Conservation (phyloP, 768 basidiomycete genomes). For the Clitopilus passeckerianus region DNA sequence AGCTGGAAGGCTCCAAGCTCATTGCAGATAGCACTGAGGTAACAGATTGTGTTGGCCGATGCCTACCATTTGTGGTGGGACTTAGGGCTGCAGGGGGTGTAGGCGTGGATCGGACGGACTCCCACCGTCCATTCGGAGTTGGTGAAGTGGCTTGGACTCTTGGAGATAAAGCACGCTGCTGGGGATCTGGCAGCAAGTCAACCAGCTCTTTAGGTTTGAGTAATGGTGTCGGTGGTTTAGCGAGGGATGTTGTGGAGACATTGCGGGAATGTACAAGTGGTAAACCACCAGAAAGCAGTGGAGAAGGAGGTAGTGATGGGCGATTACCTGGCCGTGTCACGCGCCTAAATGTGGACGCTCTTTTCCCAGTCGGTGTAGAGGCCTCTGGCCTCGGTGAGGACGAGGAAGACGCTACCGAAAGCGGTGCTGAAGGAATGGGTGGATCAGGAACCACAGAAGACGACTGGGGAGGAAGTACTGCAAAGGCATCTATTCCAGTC, state of each 20-base stretch:
- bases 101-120: neutral
- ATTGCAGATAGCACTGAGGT: neutral
- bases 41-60: neutral
- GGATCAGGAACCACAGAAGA: constrained; percentile 4
- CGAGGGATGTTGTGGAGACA: constrained; percentile 7
- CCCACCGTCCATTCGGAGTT: neutral
- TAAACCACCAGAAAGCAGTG: constrained; percentile 19
- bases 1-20: neutral
- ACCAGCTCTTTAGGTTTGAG: neutral
- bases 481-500: neutral
- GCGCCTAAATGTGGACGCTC: constrained; percentile 43
- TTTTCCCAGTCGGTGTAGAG: constrained; percentile 15
- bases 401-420: constrained; percentile 1
- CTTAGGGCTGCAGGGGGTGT: neutral
- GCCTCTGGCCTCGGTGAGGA: neutral
- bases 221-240: neutral
- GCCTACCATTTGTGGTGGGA: neutral
- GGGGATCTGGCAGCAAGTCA: neutral
- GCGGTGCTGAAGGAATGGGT: constrained; percentile 5
- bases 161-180: neutral
- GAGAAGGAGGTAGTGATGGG: constrained; percentile 27
- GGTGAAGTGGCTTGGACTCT: neutral
- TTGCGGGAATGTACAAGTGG: constrained; percentile 10
- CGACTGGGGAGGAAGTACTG: neutral
- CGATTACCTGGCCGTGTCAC: constrained; percentile 33